Conservation (phyloP, 192 early-diverging fungal species). For the Backusella mclennaniae region DNA sequence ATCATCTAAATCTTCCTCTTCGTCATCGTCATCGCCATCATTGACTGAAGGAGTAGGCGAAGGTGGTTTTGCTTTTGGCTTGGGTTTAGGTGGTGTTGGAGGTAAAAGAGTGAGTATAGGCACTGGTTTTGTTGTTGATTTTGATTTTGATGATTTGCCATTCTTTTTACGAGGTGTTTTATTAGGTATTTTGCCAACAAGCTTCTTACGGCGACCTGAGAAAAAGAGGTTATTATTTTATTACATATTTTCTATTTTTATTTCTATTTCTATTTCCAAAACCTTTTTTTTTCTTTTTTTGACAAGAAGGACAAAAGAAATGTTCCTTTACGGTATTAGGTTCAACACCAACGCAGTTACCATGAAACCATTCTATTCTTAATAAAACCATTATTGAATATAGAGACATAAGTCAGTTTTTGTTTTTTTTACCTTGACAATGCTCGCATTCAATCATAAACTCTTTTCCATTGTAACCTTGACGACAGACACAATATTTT, state of each 20-base stretch:
- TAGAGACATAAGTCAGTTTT: background rate
- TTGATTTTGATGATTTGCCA: background rate
- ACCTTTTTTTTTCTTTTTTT: conserved; percentile 32
- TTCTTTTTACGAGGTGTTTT: background rate
- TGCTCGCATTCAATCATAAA: conserved; percentile 58
- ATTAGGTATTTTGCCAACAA: background rate
- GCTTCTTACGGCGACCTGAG: background rate
- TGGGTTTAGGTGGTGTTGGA: conserved; percentile 9
- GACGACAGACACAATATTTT: conserved; percentile 51
- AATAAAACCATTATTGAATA: no score
- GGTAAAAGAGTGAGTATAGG: background rate
- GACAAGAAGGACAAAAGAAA: conserved; percentile 30
- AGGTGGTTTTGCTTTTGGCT: background rate
- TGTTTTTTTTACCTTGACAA: conserved; percentile 43
- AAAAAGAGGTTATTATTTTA: background rate
- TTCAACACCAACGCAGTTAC: conserved; percentile 47
- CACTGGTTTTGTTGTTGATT: background rate
- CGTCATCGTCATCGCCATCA: conserved; percentile 29
- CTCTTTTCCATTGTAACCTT: conserved; percentile 50
- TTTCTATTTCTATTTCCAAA: background rate
- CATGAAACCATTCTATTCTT: conserved; percentile 58
- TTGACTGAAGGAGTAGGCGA: background rate
- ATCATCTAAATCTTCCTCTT: conserved; percentile 51
- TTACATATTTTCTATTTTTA: background rate
- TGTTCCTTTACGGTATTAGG: conserved; percentile 33